A percentile compares a stretch with the other conserved stretches of the same genome.
These are phyloP conservation scores for Nakazawaea pomicola DNA, from an alignment of 805 yeast genomes.

Conservation along the genomic window DNA sequence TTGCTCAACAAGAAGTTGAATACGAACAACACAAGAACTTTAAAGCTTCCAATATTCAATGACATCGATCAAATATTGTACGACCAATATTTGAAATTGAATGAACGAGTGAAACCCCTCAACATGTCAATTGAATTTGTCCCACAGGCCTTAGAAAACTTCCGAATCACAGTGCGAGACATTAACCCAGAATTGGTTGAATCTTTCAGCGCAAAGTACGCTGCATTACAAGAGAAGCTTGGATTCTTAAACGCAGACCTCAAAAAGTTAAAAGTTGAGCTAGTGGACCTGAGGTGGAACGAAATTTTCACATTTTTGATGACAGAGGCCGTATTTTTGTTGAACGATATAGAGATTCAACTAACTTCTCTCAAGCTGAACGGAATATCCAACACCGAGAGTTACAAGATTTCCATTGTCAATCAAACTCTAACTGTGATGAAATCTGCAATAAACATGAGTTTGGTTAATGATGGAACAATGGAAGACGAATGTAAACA, in stretches of 20 bases:
- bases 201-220: slow-evolving; percentile 34
- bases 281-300: slow-evolving; percentile 53
- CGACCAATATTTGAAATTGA: slow-evolving; percentile 36
- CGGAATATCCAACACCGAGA: slow-evolving; percentile 3
- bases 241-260: slow-evolving; percentile 36
- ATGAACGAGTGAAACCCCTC: slow-evolving; percentile 42
- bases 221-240: slow-evolving; percentile 34
- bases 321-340: slow-evolving; percentile 30
- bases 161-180: slow-evolving; percentile 24
- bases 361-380: slow-evolving; percentile 4
- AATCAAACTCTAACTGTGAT: slow-evolving; percentile 17
- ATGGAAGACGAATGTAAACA: slow-evolving; percentile 7
- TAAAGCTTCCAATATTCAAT: slow-evolving; percentile 5
- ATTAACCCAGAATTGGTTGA: slow-evolving; percentile 27
- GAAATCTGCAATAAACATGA: slow-evolving; percentile 19
- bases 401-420: slow-evolving; percentile 8
- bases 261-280: slow-evolving; percentile 34
- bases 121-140: slow-evolving; percentile 47
- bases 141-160: slow-evolving; percentile 44
- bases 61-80: slow-evolving; percentile 24
- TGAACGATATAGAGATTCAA: slow-evolving; percentile 23
- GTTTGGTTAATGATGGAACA: slow-evolving; percentile 13
- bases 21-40: slow-evolving; percentile 21
- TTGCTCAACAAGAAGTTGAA: slow-evolving; percentile 27
- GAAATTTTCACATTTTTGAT: slow-evolving; percentile 45